Conservation (phyloP, 2,329 filamentous ascomycete genomes). For the Cryphonectria japonica region DNA sequence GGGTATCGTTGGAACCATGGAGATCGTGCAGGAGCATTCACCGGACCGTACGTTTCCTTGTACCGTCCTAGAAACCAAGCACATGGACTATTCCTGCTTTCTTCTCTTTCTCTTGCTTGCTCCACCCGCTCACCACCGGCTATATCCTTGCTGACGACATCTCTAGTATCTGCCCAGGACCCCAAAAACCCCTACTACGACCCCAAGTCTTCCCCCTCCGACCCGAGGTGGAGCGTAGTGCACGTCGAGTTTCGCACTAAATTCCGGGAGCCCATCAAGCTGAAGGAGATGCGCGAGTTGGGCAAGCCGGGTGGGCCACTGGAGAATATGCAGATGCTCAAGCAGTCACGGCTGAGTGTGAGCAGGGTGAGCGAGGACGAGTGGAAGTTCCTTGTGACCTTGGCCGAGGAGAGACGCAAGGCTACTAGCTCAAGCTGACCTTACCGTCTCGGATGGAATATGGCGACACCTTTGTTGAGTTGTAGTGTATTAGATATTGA, state of each 20-base stretch:
- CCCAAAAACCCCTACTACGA: constrained; percentile 82
- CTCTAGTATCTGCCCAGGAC: constrained; percentile 71
- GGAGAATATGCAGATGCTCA: constrained; percentile 80
- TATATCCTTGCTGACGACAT: neutral
- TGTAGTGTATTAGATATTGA: neutral
- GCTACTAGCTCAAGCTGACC: neutral
- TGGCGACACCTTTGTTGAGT: no score
- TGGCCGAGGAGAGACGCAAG: constrained; percentile 51
- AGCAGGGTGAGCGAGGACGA: constrained; percentile 66
- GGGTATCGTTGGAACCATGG: constrained; percentile 85
- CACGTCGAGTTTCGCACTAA: constrained; percentile 87
- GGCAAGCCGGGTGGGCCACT: constrained; percentile 60
- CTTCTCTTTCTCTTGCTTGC: neutral
- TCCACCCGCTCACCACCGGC: neutral
- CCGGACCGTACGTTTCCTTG: constrained; percentile 67
- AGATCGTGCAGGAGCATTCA: constrained; percentile 82
- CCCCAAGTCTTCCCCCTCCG: constrained; percentile 67
- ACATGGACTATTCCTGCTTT: neutral
- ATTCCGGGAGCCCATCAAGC: constrained; percentile 70
- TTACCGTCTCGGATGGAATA: no score
- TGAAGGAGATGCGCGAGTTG: constrained; percentile 72
- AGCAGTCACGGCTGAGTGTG: constrained; percentile 81
- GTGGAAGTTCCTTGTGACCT: constrained; percentile 64
- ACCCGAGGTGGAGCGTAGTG: constrained; percentile 85
- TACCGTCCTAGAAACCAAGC: neutral